Percentiles rank a stretch among this genome's conserved stretches.
Conservation (phyloP, 73 alveolate genomes). For the Durusdinium trenchii region DNA sequence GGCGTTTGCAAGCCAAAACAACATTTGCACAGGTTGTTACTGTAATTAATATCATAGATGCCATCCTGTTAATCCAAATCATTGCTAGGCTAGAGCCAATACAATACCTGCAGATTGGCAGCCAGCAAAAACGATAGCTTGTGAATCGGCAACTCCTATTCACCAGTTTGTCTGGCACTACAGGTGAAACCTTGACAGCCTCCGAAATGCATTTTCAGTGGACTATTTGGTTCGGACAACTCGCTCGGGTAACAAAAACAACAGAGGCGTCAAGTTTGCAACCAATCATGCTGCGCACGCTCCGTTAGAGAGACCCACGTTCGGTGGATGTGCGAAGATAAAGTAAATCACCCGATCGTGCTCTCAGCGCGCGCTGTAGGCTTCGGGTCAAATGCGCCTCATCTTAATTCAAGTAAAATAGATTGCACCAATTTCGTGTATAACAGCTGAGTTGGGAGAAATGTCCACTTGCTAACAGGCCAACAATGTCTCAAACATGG, state of each 20-base stretch:
- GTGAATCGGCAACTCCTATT: constrained; percentile 62
- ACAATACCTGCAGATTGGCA: too few relatives aligned
- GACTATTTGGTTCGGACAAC: background rate
- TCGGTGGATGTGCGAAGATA: constrained; percentile 3
- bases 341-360: background rate
- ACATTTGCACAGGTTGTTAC: too few relatives aligned
- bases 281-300: constrained; percentile 34
- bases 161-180: constrained; percentile 95
- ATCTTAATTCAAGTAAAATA: too few relatives aligned
- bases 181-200: constrained; percentile 44
- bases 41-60: too few relatives aligned
- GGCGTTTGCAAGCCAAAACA: too few relatives aligned
- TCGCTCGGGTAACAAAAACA: background rate
- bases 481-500: too few relatives aligned
- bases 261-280: background rate
- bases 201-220: background rate
- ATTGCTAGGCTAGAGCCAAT: too few relatives aligned
- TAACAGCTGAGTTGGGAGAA: too few relatives aligned
- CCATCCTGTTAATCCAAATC: too few relatives aligned
- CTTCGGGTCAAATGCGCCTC: too few relatives aligned
- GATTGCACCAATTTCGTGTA: too few relatives aligned
- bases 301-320: constrained; percentile 31
- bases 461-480: too few relatives aligned
- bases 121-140: constrained; percentile 14
- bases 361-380: constrained; percentile 61